Percentiles rank a stretch among this genome's conserved stretches.
Evolutionary conservation across 1,284 basidiomycete genomes (phyloP).

Genomic region (Papiliotrema flavescens): DNA sequence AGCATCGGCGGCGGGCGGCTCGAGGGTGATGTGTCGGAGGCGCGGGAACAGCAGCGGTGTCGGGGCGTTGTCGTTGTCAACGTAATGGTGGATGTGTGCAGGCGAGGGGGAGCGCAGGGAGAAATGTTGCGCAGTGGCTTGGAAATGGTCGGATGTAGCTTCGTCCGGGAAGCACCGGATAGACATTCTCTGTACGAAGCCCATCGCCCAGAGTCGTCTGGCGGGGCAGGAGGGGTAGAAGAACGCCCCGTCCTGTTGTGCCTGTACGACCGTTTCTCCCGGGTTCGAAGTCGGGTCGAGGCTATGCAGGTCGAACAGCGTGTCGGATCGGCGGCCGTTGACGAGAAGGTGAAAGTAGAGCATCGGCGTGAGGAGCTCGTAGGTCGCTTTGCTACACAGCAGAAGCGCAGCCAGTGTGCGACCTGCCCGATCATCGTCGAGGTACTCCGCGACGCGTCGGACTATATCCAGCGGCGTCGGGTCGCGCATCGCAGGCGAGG

Average conservation of each 20-base stretch:
- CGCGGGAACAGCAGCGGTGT: conserved; percentile 12
- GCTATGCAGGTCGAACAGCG: background rate
- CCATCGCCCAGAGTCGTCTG: background rate
- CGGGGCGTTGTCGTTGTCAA: background rate
- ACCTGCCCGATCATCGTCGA: conserved; percentile 2
- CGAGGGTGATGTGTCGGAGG: conserved; percentile 15
- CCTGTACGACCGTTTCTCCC: background rate
- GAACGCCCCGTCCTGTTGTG: conserved; percentile 6
- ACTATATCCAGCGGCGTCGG: conserved; percentile 20
- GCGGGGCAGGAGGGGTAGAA: conserved; percentile 7
- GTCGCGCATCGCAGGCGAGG: too few species aligned
- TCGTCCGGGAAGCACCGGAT: background rate
- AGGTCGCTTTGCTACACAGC: conserved; percentile 12
- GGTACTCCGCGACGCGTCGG: conserved; percentile 17
- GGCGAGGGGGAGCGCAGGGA: background rate
- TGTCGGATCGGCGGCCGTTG: conserved; percentile 2
- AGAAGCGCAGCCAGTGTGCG: conserved; percentile 15
- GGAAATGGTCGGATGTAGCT: background rate
- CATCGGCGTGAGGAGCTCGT: conserved; percentile 17
- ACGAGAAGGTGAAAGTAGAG: conserved; percentile 18
- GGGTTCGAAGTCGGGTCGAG: background rate
- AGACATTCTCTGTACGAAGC: background rate
- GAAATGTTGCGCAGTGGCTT: background rate
- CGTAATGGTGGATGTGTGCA: background rate
- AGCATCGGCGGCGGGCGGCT: conserved; percentile 20